Conservation (phyloP, 192 early-diverging fungal genomes). For the Rhizophagus sp. region DNA sequence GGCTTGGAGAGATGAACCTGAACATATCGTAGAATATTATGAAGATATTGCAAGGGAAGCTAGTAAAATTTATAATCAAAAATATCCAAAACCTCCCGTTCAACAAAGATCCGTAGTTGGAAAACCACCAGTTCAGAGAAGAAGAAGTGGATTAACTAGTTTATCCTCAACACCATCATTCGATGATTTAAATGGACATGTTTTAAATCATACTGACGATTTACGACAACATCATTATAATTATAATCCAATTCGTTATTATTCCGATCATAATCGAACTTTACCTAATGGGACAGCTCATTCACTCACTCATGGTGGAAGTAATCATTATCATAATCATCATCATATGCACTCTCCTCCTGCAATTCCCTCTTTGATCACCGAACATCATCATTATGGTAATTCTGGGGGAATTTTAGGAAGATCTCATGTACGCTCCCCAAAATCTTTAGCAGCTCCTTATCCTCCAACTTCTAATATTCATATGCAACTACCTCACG, state of each 20-base stretch:
- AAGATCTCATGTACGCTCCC: background rate
- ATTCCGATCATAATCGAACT: constrained; percentile 7
- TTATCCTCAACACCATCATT: background rate
- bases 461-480: background rate
- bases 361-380: background rate
- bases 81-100: constrained; percentile 4
- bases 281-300: background rate
- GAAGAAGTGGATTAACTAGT: background rate
- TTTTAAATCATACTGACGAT: background rate
- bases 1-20: constrained; percentile 19
- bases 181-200: background rate
- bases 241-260: background rate
- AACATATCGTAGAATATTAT: constrained; percentile 12
- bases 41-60: constrained; percentile 17
- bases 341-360: constrained; percentile 16
- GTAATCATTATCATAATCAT: background rate
- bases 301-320: background rate
- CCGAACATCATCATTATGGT: background rate
- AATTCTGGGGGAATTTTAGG: background rate
- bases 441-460: background rate
- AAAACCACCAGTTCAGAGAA: background rate
- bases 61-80: constrained; percentile 21
- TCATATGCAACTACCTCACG: constrained; percentile 18
- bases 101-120: background rate
- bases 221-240: background rate